phyloP scores from a whole-genome alignment of 495 filamentous ascomycete genomes.

The Hypoxylon fuscum region DNA sequence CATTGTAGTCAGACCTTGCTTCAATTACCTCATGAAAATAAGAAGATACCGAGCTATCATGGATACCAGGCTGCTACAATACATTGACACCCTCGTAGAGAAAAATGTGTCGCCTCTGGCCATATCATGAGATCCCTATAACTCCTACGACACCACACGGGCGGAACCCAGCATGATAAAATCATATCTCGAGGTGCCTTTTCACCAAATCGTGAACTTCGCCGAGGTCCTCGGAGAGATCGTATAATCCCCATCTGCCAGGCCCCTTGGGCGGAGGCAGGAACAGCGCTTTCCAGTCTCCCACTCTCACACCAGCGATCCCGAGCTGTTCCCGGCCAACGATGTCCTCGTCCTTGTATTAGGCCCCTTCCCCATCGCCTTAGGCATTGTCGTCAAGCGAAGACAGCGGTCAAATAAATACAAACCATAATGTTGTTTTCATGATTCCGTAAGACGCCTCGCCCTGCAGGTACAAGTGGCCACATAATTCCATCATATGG shows the following conservation, averaged over 20 bases:
- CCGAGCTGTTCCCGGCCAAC: constrained; percentile 49
- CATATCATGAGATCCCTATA: not conserved
- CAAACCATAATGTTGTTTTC: too few species aligned
- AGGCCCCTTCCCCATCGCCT: constrained; percentile 44
- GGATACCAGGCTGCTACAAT: not conserved
- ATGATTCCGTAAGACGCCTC: constrained; percentile 12
- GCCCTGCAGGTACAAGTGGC: constrained; percentile 22
- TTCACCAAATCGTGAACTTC: constrained; percentile 48
- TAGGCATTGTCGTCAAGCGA: constrained; percentile 23
- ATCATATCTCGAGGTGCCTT: too few species aligned
- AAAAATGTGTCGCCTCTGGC: not conserved
- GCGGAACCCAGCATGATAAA: too few species aligned
- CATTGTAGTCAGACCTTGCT: too few species aligned
- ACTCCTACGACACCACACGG: too few species aligned
- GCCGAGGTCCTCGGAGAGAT: constrained; percentile 47
- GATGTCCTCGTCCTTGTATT: constrained; percentile 46
- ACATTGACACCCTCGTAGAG: not conserved
- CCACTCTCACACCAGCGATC: constrained; percentile 46
- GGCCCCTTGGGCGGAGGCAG: constrained; percentile 41
- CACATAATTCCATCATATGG: constrained; percentile 16
- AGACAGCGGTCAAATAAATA: constrained; percentile 17
- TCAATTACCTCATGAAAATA: too few species aligned
- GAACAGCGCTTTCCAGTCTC: constrained; percentile 50
- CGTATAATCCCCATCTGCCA: constrained; percentile 46
- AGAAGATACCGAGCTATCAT: too few species aligned